phyloP scores from a whole-genome alignment of 768 basidiomycete species.

The Lactifluus pinguis region DNA sequence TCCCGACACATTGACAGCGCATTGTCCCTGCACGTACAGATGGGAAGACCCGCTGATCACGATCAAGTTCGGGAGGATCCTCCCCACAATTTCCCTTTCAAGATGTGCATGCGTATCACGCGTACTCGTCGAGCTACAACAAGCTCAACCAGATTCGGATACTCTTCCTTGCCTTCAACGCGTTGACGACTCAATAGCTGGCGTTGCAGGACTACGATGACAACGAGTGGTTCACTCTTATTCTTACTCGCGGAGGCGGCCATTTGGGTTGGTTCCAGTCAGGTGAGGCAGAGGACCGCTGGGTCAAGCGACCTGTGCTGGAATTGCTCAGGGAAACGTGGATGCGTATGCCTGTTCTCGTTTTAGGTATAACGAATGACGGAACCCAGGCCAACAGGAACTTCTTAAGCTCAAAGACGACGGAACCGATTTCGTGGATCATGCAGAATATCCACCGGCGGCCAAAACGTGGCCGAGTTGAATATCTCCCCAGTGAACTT shows the following conservation, averaged over 20 bases:
- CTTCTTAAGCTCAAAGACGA: too few relatives aligned
- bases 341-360: constrained; percentile 14
- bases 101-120: constrained; percentile 40
- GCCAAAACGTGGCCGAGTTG: too few relatives aligned
- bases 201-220: constrained; percentile 50
- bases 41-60: constrained; percentile 51
- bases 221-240: constrained; percentile 49
- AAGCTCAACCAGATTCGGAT: constrained; percentile 52
- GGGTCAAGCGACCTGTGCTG: constrained; percentile 63
- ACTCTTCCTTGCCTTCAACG: constrained; percentile 73
- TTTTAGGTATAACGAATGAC: too few relatives aligned
- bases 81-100: constrained; percentile 39
- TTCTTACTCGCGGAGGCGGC: constrained; percentile 43
- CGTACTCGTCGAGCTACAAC: constrained; percentile 51
- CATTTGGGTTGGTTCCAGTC: constrained; percentile 78
- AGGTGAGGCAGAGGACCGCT: constrained; percentile 33
- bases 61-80: constrained; percentile 53
- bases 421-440: too few relatives aligned
- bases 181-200: constrained; percentile 74
- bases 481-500: too few relatives aligned
- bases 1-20: constrained; percentile 3
- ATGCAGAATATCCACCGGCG: too few relatives aligned
- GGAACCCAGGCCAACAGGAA: too few relatives aligned
- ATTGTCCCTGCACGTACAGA: constrained; percentile 28
- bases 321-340: constrained; percentile 60